Conservation (phyloP, 2,329 filamentous ascomycete genomes). For the Cryphonectria naterciae region DNA sequence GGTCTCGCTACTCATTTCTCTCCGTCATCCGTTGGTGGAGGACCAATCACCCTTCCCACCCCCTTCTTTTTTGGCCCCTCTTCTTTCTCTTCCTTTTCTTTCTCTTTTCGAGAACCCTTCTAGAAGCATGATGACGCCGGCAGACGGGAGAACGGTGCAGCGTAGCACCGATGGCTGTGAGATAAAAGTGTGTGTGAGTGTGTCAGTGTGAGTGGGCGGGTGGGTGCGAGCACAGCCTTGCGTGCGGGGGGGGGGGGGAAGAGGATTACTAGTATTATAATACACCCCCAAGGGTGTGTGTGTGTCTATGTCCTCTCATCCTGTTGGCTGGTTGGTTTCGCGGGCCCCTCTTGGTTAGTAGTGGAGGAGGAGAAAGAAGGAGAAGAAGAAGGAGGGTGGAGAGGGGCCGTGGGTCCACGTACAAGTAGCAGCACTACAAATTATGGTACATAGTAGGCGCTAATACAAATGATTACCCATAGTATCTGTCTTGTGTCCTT, state of each 20-base stretch:
- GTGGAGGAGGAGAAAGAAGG: neutral
- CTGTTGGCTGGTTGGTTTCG: neutral
- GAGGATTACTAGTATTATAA: neutral
- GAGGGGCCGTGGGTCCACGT: neutral
- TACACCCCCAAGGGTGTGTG: too few relatives aligned
- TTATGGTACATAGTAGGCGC: neutral
- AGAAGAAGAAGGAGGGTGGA: too few relatives aligned
- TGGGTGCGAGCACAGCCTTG: neutral
- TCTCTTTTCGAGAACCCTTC: slow-evolving; percentile 7
- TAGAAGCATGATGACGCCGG: slow-evolving; percentile 16
- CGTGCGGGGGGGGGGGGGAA: neutral
- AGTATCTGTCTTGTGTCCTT: neutral
- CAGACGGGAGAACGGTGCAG: slow-evolving; percentile 19
- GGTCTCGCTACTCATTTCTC: neutral
- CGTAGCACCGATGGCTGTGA: slow-evolving; percentile 19
- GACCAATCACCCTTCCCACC: too few relatives aligned
- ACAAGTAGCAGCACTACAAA: too few relatives aligned
- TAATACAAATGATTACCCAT: neutral
- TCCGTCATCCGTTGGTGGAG: neutral
- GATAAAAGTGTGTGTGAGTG: neutral
- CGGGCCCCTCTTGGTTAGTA: too few relatives aligned
- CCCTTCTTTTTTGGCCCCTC: too few relatives aligned
- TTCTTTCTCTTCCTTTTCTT: neutral
- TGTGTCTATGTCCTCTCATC: neutral
- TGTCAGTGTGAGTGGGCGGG: neutral